These are phyloP conservation scores for Ogataea angusta DNA, from an alignment of 805 yeast genomes.

Conservation along the genomic window DNA sequence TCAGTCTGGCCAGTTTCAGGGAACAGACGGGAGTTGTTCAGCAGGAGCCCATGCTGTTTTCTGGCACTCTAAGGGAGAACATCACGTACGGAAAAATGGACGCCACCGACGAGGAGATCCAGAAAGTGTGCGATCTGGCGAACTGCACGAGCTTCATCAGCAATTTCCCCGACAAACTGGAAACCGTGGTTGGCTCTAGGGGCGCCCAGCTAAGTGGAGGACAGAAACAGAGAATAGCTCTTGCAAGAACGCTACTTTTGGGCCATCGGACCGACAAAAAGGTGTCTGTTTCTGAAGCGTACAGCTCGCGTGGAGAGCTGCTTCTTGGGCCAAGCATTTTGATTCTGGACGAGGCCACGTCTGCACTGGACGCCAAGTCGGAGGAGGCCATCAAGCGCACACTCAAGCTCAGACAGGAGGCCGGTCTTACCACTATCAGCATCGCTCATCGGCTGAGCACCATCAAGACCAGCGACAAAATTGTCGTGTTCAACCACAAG, in stretches of 20 bases:
- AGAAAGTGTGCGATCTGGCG: conserved; percentile 62
- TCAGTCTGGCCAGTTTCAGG: conserved; percentile 72
- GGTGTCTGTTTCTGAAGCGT: conserved; percentile 13
- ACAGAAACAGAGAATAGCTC: conserved; percentile 88
- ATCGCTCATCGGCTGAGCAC: conserved; percentile 92
- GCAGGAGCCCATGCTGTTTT: conserved; percentile 87
- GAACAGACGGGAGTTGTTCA: conserved; percentile 82
- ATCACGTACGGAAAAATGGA: conserved; percentile 71
- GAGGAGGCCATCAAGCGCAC: conserved; percentile 83
- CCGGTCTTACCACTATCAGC: conserved; percentile 72
- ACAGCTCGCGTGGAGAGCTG: conserved; percentile 24
- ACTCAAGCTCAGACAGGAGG: conserved; percentile 48
- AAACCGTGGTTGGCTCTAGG: conserved; percentile 81
- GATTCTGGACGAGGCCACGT: conserved; percentile 90
- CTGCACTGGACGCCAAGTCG: conserved; percentile 86
- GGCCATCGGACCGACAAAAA: conserved; percentile 22
- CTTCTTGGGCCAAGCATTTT: conserved; percentile 65
- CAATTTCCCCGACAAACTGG: conserved; percentile 76
- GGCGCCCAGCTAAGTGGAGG: conserved; percentile 93
- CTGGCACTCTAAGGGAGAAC: conserved; percentile 82
- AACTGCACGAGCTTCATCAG: conserved; percentile 68
- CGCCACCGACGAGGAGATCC: conserved; percentile 56
- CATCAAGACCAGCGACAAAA: conserved; percentile 74
- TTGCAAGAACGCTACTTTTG: conserved; percentile 81
- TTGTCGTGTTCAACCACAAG: conserved; percentile 66